phyloP scores from a whole-genome alignment of 352 stramenopile genomes.

The Thalassiosira exigua region DNA sequence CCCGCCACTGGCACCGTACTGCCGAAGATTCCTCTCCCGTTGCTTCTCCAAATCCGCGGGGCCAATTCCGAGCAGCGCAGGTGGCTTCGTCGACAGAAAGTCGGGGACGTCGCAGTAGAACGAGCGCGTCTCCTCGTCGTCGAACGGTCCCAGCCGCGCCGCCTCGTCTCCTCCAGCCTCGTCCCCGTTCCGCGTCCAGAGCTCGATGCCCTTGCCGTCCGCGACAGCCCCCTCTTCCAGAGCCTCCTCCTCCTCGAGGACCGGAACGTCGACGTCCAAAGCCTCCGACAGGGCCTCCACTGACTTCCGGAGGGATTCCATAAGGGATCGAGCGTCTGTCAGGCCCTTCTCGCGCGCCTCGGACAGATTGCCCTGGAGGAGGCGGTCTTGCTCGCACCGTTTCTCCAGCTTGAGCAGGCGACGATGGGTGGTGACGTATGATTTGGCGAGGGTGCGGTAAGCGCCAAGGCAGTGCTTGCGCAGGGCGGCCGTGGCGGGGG shows the following conservation, averaged over 20 bases:
- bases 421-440: conserved; percentile 90
- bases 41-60: conserved; percentile 89
- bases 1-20: conserved; percentile 85
- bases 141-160: conserved; percentile 88
- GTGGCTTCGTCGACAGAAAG: conserved; percentile 92
- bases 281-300: conserved; percentile 82
- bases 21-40: conserved; percentile 88
- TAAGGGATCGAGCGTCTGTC: conserved; percentile 77
- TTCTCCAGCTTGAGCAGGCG: conserved; percentile 91
- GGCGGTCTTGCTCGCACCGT: conserved; percentile 90
- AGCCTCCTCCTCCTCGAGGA: conserved; percentile 78
- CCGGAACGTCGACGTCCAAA: conserved; percentile 74
- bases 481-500: conserved; percentile 83
- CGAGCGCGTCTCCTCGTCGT: conserved; percentile 93
- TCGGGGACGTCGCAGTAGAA: conserved; percentile 98
- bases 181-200: conserved; percentile 78
- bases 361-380: conserved; percentile 85
- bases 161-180: conserved; percentile 52
- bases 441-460: conserved; percentile 89
- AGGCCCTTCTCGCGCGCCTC: conserved; percentile 86
- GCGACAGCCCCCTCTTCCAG: conserved; percentile 61
- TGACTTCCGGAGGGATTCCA: conserved; percentile 82
- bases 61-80: conserved; percentile 81
- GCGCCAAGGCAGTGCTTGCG: conserved; percentile 88
- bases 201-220: conserved; percentile 75